These are phyloP conservation scores for Gloeophyllum trabeum DNA, from an alignment of 768 basidiomycete species.

Conservation along the genomic window DNA sequence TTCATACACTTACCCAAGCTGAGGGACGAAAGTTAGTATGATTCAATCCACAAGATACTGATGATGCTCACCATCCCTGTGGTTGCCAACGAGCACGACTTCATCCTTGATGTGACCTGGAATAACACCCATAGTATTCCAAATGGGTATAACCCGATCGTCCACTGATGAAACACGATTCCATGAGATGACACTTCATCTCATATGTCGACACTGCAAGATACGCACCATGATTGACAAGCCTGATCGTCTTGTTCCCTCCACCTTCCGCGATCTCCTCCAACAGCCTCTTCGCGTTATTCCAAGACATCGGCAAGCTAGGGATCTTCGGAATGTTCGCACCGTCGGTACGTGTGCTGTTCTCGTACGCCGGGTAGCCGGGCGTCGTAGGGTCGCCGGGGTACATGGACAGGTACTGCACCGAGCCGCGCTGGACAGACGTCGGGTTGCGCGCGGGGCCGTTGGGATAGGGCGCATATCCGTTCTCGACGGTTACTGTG, in stretches of 20 bases:
- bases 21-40: too few relatives aligned
- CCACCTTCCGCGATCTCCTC: slow-evolving; percentile 33
- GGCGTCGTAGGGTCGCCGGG: slow-evolving; percentile 80
- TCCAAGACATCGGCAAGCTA: slow-evolving; percentile 85
- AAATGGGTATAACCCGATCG: slow-evolving; percentile 75
- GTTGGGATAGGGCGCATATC: slow-evolving; percentile 64
- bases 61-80: slow-evolving; percentile 71
- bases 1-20: slow-evolving; percentile 12
- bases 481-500: slow-evolving; percentile 62
- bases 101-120: slow-evolving; percentile 80
- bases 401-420: slow-evolving; percentile 52
- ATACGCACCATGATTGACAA: slow-evolving; percentile 46
- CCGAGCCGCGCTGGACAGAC: slow-evolving; percentile 79
- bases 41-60: too few relatives aligned
- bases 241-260: slow-evolving; percentile 30
- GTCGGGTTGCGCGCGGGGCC: slow-evolving; percentile 85
- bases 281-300: slow-evolving; percentile 58
- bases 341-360: slow-evolving; percentile 52
- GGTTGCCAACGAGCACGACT: slow-evolving; percentile 78
- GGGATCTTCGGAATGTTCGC: slow-evolving; percentile 65
- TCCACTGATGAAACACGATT: slow-evolving; percentile 35
- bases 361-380: slow-evolving; percentile 76
- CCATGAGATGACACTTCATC: neutral
- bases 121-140: slow-evolving; percentile 80
- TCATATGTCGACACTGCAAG: neutral